Percentiles rank a stretch among this genome's conserved stretches.
phyloP scores from a whole-genome alignment of 2,329 filamentous ascomycete genomes.

The Clathrospora elynae region DNA sequence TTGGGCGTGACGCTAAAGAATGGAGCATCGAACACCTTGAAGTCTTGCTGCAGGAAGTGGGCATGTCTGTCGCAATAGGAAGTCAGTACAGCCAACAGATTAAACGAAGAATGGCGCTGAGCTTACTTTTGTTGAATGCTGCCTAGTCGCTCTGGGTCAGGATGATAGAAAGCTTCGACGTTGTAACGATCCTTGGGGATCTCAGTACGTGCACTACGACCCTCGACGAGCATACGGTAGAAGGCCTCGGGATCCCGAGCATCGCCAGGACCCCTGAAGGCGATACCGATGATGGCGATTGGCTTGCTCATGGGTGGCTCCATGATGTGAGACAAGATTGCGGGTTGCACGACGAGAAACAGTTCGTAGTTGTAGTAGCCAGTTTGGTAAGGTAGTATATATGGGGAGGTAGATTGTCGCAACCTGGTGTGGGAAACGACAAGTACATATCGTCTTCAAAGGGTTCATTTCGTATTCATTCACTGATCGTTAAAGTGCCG shows the following conservation, averaged over 20 bases:
- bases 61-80: neutral
- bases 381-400: neutral
- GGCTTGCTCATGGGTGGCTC: conserved; percentile 3
- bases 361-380: neutral
- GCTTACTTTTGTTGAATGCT: conserved; percentile 16
- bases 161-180: conserved; percentile 20
- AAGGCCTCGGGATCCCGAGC: conserved; percentile 9
- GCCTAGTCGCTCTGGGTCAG: conserved; percentile 6
- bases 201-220: conserved; percentile 36
- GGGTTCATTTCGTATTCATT: neutral
- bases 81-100: neutral
- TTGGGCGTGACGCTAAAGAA: conserved; percentile 31
- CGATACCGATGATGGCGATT: conserved; percentile 9
- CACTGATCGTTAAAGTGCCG: conserved; percentile 1
- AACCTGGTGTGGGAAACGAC: neutral
- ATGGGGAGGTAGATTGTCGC: neutral
- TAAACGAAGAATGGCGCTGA: neutral
- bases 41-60: conserved; percentile 35
- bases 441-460: neutral
- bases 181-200: conserved; percentile 35
- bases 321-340: neutral
- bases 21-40: conserved; percentile 41
- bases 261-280: conserved; percentile 9
- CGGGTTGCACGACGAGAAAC: neutral
- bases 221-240: conserved; percentile 30